Conservation (phyloP, 176 grass and related monocot species). For the Pontederia paniculata region DNA sequence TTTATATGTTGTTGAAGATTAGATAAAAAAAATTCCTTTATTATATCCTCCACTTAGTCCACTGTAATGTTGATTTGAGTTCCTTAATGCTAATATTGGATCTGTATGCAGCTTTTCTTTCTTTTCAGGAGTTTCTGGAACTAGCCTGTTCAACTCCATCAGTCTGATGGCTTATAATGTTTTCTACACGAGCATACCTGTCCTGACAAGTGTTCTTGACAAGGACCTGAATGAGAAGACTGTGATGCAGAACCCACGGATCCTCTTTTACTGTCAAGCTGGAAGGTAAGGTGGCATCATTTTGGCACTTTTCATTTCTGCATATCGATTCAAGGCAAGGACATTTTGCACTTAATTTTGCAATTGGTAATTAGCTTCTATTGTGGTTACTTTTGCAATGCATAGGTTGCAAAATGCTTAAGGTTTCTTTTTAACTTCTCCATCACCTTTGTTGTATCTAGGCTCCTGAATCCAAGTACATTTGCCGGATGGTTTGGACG, state of each 20-base stretch:
- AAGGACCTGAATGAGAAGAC: constrained; percentile 74
- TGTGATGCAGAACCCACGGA: constrained; percentile 59
- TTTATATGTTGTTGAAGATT: background rate
- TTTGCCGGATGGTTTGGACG: constrained; percentile 88
- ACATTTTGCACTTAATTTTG: no score
- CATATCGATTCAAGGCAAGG: background rate
- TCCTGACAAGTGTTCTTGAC: constrained; percentile 72
- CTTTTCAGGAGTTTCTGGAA: constrained; percentile 71
- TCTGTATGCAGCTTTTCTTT: constrained; percentile 51
- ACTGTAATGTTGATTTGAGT: background rate
- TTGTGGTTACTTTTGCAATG: no score
- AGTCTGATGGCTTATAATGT: constrained; percentile 97
- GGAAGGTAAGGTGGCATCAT: constrained; percentile 51
- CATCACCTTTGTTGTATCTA: constrained; percentile 13
- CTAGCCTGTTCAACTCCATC: constrained; percentile 78
- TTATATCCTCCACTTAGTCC: no score
- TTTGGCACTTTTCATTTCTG: constrained; percentile 14
- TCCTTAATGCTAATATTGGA: constrained; percentile 1
- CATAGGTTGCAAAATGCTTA: no score
- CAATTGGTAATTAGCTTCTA: background rate
- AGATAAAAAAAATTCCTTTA: background rate
- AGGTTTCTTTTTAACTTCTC: no score
- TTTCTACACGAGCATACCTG: constrained; percentile 86
- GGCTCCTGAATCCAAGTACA: constrained; percentile 66
- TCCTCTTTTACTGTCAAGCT: constrained; percentile 79